Evolutionary conservation across 495 filamentous ascomycete species (phyloP).

Genomic region (Staphylotrichum tortipilum): DNA sequence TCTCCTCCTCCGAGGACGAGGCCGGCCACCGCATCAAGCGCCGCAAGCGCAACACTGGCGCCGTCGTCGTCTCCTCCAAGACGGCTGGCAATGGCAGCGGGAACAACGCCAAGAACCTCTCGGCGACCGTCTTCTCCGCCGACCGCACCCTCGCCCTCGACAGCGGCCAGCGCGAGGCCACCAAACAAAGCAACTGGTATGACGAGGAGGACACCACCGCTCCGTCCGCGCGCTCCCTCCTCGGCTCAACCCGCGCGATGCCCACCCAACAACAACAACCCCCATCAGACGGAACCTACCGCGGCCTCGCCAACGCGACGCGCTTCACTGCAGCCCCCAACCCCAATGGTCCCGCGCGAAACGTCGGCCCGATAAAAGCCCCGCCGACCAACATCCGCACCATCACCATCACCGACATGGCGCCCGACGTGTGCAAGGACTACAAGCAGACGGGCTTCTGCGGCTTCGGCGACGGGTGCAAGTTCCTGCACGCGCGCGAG

Average conservation of each 20-base stretch:
- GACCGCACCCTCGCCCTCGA: slow-evolving; percentile 55
- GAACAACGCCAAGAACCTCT: slow-evolving; percentile 22
- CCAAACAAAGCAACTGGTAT: slow-evolving; percentile 85
- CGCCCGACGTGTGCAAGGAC: slow-evolving; percentile 94
- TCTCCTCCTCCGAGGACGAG: slow-evolving; percentile 71
- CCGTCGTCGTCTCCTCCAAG: slow-evolving; percentile 47
- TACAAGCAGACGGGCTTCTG: slow-evolving; percentile 21
- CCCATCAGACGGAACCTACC: slow-evolving; percentile 61
- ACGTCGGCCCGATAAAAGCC: slow-evolving; percentile 83
- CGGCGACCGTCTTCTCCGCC: slow-evolving; percentile 49
- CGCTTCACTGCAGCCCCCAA: slow-evolving; percentile 81
- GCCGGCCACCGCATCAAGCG: slow-evolving; percentile 67
- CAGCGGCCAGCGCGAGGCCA: slow-evolving; percentile 69
- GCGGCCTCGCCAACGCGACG: slow-evolving; percentile 58
- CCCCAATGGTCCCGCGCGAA: slow-evolving; percentile 61
- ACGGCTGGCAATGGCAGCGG: slow-evolving; percentile 33
- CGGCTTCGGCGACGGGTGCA: slow-evolving; percentile 49
- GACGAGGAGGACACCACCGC: slow-evolving; percentile 49
- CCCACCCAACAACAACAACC: background rate
- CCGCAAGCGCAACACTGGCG: slow-evolving; percentile 57
- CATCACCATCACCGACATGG: slow-evolving; percentile 82
- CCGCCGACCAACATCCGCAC: slow-evolving; percentile 83
- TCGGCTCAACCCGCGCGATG: slow-evolving; percentile 51
- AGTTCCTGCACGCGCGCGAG: slow-evolving; percentile 78
- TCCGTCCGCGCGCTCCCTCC: slow-evolving; percentile 50